A percentile compares a stretch with the other conserved stretches of the same genome.
phyloP scores from a whole-genome alignment of 1,139 yeast species.

The Meyerozyma guilliermondii region DNA sequence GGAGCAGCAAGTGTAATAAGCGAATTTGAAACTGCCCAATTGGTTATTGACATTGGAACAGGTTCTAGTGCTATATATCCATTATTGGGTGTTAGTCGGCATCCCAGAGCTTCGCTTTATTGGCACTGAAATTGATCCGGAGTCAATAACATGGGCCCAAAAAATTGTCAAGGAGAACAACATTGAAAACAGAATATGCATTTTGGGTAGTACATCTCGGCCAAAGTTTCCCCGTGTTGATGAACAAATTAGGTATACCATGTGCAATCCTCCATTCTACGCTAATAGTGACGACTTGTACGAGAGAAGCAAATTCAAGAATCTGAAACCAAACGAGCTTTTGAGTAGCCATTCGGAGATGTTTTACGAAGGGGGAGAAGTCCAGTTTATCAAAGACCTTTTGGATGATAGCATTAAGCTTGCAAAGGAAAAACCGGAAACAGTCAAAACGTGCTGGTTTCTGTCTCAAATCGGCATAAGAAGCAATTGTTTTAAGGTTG shows the following conservation, averaged over 20 bases:
- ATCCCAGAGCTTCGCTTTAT: slow-evolving; percentile 7
- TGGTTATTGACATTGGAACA: slow-evolving; percentile 18
- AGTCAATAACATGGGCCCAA: slow-evolving; percentile 10
- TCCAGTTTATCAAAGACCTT: slow-evolving; percentile 10
- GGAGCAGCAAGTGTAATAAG: slow-evolving; percentile 1
- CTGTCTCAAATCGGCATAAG: slow-evolving; percentile 17
- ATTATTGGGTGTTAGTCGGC: slow-evolving; percentile 8
- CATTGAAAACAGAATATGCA: not conserved
- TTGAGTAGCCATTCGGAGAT: slow-evolving; percentile 12
- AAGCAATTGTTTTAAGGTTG: slow-evolving; percentile 8
- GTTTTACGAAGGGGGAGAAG: slow-evolving; percentile 16
- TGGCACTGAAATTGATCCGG: slow-evolving; percentile 15
- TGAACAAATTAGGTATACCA: slow-evolving; percentile 8
- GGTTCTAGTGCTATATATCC: slow-evolving; percentile 19
- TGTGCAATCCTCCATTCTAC: slow-evolving; percentile 23
- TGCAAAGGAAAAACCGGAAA: slow-evolving; percentile 2
- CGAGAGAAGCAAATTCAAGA: slow-evolving; percentile 8
- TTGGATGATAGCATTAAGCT: slow-evolving; percentile 11
- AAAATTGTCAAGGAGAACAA: not conserved
- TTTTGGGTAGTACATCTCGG: slow-evolving; percentile 2
- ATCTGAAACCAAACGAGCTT: slow-evolving; percentile 8
- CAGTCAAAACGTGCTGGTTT: slow-evolving; percentile 14
- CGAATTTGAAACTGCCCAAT: slow-evolving; percentile 3
- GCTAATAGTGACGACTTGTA: slow-evolving; percentile 8
- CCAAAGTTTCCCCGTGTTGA: not conserved